phyloP scores from a whole-genome alignment of 176 grass and related monocot genomes.

The Phyllostachys edulis region DNA sequence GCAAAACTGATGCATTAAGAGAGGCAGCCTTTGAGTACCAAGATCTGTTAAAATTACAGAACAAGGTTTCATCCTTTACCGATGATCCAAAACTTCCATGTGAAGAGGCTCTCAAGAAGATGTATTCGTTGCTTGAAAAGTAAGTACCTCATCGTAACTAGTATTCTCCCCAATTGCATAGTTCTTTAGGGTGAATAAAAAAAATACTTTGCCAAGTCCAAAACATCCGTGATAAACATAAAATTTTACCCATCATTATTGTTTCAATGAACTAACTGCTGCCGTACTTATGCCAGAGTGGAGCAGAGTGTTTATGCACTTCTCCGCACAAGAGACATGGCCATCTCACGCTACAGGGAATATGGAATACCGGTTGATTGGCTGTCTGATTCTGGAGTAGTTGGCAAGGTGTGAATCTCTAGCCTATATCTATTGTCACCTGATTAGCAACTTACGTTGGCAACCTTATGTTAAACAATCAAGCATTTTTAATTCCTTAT shows the following conservation, averaged over 20 bases:
- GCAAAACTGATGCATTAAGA: constrained; percentile 87
- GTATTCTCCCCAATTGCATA: neutral
- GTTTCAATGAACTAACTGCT: constrained; percentile 1
- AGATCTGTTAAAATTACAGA: constrained; percentile 76
- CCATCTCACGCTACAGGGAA: constrained; percentile 76
- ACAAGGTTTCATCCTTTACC: constrained; percentile 57
- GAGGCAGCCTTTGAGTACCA: constrained; percentile 79
- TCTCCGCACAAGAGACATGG: constrained; percentile 83
- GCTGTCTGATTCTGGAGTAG: constrained; percentile 76
- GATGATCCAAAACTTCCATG: constrained; percentile 71
- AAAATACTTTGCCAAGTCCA: neutral
- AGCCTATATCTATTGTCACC: neutral
- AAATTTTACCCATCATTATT: neutral
- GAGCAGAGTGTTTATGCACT: constrained; percentile 93
- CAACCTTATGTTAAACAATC: neutral
- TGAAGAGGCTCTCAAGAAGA: constrained; percentile 91
- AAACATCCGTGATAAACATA: neutral
- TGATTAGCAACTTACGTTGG: neutral
- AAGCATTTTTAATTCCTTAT: neutral
- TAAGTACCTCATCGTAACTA: constrained; percentile 44
- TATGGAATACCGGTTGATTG: constrained; percentile 90
- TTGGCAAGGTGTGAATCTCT: constrained; percentile 76
- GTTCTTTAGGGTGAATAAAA: neutral
- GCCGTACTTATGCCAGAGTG: constrained; percentile 50
- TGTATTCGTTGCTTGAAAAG: constrained; percentile 95